Percentiles rank a stretch among this genome's conserved stretches.
Conservation (phyloP, 2,329 filamentous ascomycete species). For the Hymenoscyphus scutula region DNA sequence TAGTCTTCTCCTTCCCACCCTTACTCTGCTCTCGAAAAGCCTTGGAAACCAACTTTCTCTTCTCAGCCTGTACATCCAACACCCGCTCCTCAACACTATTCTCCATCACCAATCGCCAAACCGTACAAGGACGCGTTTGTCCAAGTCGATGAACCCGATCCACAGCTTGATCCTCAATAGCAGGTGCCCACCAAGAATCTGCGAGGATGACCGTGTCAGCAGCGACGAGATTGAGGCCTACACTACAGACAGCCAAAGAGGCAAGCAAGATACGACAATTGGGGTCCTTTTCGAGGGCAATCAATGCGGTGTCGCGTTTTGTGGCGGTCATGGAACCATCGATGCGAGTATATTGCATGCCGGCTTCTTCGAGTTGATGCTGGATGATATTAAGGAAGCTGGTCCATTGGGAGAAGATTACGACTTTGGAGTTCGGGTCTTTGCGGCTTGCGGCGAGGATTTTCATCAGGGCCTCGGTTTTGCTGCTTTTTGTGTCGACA, state of each 20-base stretch:
- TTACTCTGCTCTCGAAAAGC: constrained; percentile 74
- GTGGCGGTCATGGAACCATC: constrained; percentile 75
- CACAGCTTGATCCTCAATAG: constrained; percentile 88
- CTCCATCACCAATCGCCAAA: constrained; percentile 81
- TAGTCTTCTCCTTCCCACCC: constrained; percentile 53
- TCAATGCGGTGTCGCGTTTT: constrained; percentile 69
- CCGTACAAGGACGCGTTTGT: constrained; percentile 73
- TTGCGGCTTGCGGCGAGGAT: constrained; percentile 69
- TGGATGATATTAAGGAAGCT: constrained; percentile 72
- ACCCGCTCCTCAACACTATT: constrained; percentile 78
- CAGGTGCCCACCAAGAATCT: constrained; percentile 90
- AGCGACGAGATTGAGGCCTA: constrained; percentile 81
- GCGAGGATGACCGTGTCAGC: constrained; percentile 82
- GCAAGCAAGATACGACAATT: constrained; percentile 75
- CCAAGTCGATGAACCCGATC: constrained; percentile 85
- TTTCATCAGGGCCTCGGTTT: constrained; percentile 75
- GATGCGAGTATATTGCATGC: constrained; percentile 66
- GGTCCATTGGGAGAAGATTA: constrained; percentile 78
- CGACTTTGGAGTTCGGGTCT: constrained; percentile 63
- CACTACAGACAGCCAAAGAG: constrained; percentile 76
- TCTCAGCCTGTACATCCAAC: constrained; percentile 72
- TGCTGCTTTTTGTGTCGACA: constrained; percentile 68
- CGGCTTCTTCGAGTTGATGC: constrained; percentile 58
- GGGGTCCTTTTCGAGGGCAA: constrained; percentile 63
- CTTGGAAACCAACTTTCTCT: constrained; percentile 72